A percentile compares a stretch with the other conserved stretches of the same genome.
Evolutionary conservation across 305 asterid genomes (phyloP).

Genomic region (Fraxinus angustifolia): DNA sequence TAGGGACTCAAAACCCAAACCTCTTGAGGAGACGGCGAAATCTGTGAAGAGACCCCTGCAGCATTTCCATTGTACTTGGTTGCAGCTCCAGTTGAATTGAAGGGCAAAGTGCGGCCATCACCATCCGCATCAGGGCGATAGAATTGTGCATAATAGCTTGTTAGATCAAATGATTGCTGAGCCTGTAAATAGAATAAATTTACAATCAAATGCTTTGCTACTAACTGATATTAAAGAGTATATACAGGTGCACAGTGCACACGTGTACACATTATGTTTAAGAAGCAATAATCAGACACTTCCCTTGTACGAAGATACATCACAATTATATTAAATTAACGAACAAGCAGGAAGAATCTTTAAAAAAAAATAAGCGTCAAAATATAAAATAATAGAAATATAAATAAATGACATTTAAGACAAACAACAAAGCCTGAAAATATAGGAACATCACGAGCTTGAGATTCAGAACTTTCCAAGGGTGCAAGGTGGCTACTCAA

Average conservation of each 20-base stretch:
- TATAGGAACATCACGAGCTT: constrained; percentile 67
- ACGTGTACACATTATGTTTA: constrained; percentile 5
- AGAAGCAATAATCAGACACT: constrained; percentile 17
- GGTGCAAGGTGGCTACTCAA: constrained; percentile 55
- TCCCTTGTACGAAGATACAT: neutral
- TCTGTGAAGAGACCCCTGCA: constrained; percentile 58
- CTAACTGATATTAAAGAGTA: neutral
- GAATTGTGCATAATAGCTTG: constrained; percentile 71
- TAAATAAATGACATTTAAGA: constrained; percentile 23
- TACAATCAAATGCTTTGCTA: constrained; percentile 13
- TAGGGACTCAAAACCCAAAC: constrained; percentile 36
- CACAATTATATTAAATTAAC: neutral
- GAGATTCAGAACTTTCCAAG: constrained; percentile 67
- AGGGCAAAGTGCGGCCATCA: constrained; percentile 86
- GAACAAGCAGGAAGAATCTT: neutral
- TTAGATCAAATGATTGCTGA: constrained; percentile 78
- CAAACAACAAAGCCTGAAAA: constrained; percentile 66
- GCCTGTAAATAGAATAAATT: constrained; percentile 43
- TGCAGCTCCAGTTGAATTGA: constrained; percentile 57
- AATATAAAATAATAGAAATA: constrained; percentile 11
- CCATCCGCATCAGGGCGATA: constrained; percentile 64
- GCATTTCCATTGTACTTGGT: constrained; percentile 66
- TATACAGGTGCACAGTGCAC: neutral
- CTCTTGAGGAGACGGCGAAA: constrained; percentile 80
- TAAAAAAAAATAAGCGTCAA: constrained; percentile 6